Base-by-base conservation (phyloP, 768 basidiomycete genomes). In the Auricularia heimuer region DNA sequence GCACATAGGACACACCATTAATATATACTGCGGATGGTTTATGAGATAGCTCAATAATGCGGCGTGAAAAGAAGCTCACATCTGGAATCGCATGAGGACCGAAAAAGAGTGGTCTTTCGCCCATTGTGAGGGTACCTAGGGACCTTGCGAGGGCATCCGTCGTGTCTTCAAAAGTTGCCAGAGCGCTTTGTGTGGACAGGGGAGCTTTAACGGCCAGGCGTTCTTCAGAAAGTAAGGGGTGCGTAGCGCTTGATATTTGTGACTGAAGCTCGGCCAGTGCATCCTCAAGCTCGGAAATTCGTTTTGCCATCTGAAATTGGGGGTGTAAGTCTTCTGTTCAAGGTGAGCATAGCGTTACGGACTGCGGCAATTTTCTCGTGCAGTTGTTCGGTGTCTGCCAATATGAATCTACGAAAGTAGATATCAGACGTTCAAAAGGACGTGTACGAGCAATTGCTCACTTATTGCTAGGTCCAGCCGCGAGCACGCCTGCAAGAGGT, bases 381-480 rank as follows among this genome's bases (percentile, higher is more conserved):
- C 12, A 84, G 74, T 61, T 72, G 76, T 66, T 82, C 77, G 3
- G 79, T 80, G 68, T 81, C 81, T 4, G 78, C 79, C 78, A 82
- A 78, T 47, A 84, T 77, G 21, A 82, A 81, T 70, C 82, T 84
- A 65, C 7, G 54, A 39, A 29, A 14, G 29, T 29, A 29, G 29
- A 29, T 63, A 29, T 63, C 18, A 21, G 51, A 29, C 18, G 42
- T 4, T 62, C 54, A 63, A 56, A 54, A 34, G 34, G 24, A 11
- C 39, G 24, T 21, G 29, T 24, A 68, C 2, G 3, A 45, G 58
- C 42, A 58, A 42, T 45, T 64, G 61, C 77, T 45, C 68, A 83
- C 83, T 82, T 83, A 74, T 83, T 84, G 65, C 83, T 81, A 69
- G 83, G 84, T 54, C 82, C 83, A 33, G 83, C 81, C 4, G 80